These are phyloP conservation scores for Aspergillus flavus DNA, from an alignment of 2,329 filamentous ascomycete genomes.

Conservation along the genomic window DNA sequence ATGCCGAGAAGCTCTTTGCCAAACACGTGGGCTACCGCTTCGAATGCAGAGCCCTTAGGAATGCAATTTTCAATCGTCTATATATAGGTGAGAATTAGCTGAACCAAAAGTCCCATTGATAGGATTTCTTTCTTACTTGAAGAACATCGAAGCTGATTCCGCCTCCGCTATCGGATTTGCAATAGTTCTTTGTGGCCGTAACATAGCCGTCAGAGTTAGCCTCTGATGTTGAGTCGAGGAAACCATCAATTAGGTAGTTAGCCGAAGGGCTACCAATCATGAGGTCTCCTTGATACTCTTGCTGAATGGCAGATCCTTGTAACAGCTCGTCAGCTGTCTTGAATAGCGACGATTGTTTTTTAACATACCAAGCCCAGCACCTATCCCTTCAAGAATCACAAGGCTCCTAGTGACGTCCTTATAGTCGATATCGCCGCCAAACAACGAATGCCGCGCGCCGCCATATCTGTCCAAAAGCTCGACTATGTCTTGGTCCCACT, in stretches of 20 bases:
- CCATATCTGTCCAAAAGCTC: slow-evolving; percentile 64
- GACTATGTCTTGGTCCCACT: slow-evolving; percentile 53
- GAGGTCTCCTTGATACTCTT: slow-evolving; percentile 12
- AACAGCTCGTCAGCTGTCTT: not conserved
- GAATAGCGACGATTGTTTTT: slow-evolving; percentile 36
- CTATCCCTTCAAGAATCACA: slow-evolving; percentile 57
- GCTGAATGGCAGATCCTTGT: slow-evolving; percentile 15
- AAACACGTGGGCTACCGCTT: slow-evolving; percentile 12
- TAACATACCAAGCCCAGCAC: slow-evolving; percentile 63
- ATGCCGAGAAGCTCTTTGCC: slow-evolving; percentile 34
- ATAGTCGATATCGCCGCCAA: slow-evolving; percentile 39
- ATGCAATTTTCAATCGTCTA: slow-evolving; percentile 28
- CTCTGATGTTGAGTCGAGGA: slow-evolving; percentile 7
- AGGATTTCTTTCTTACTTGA: slow-evolving; percentile 7
- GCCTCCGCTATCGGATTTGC: slow-evolving; percentile 4
- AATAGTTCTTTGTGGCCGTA: slow-evolving; percentile 10
- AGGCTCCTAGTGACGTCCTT: slow-evolving; percentile 33
- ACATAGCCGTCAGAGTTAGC: not conserved
- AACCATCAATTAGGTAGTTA: slow-evolving; percentile 9
- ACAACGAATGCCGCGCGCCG: slow-evolving; percentile 54
- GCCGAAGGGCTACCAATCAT: slow-evolving; percentile 3
- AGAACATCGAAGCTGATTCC: not conserved
- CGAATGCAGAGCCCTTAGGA: slow-evolving; percentile 21
- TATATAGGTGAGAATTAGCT: not conserved
- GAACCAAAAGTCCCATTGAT: not conserved